Evolutionary conservation across 345 rosid species (phyloP).

Genomic region (Camelina neglecta): DNA sequence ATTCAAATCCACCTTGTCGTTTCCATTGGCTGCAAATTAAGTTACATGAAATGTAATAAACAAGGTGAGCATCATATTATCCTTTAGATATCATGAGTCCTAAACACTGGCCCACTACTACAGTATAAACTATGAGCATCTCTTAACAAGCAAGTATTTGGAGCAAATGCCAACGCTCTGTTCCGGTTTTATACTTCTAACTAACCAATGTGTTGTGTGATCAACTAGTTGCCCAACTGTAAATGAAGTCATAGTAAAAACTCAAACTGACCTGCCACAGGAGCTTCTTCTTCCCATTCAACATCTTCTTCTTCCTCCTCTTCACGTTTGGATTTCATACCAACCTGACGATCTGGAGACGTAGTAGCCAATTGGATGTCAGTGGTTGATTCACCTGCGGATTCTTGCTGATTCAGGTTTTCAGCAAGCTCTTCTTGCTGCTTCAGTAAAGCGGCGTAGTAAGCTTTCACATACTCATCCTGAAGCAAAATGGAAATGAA

Average conservation of each 20-base stretch:
- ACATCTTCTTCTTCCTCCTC: slow-evolving; percentile 70
- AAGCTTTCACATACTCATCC: slow-evolving; percentile 85
- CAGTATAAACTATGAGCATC: neutral
- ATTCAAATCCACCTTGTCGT: neutral
- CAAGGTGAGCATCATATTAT: neutral
- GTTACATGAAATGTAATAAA: neutral
- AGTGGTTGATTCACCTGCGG: slow-evolving; percentile 37
- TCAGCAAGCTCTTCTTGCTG: slow-evolving; percentile 64
- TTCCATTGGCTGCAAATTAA: slow-evolving; percentile 2
- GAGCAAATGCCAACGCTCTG: neutral
- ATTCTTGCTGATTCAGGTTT: slow-evolving; percentile 55
- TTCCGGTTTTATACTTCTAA: neutral
- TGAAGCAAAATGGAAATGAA: slow-evolving; percentile 38
- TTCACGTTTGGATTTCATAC: slow-evolving; percentile 72
- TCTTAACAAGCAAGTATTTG: neutral
- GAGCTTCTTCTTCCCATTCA: slow-evolving; percentile 68
- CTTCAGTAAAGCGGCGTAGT: slow-evolving; percentile 63
- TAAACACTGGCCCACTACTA: neutral
- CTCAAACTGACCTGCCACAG: slow-evolving; percentile 55
- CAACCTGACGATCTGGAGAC: slow-evolving; percentile 67
- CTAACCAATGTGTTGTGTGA: slow-evolving; percentile 11
- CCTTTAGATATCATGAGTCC: neutral
- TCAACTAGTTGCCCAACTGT: neutral
- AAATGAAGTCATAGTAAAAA: slow-evolving; percentile 1
- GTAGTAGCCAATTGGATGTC: slow-evolving; percentile 43